Conservation (phyloP, 2,329 filamentous ascomycete genomes). For the Trichoderma sp. region DNA sequence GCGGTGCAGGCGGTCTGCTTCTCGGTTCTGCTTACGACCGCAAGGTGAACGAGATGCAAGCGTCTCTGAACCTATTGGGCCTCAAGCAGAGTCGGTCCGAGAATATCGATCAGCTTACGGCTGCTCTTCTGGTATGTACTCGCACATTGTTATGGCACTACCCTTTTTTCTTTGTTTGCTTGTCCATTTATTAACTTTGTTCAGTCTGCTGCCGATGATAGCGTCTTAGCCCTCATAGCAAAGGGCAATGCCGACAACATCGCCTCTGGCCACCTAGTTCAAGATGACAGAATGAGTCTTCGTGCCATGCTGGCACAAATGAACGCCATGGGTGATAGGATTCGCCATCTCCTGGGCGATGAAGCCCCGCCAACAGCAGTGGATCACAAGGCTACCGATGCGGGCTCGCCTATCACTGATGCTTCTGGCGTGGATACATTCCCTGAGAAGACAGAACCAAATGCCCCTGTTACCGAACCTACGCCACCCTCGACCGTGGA, state of each 20-base stretch:
- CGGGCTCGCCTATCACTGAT: slow-evolving; percentile 32
- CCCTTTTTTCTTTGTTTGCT: background rate
- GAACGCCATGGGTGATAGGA: slow-evolving; percentile 46
- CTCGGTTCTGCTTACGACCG: slow-evolving; percentile 43
- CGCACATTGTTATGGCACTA: background rate
- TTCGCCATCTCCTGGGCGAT: slow-evolving; percentile 44
- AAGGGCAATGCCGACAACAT: slow-evolving; percentile 48
- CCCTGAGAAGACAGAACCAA: slow-evolving; percentile 35
- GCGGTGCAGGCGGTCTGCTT: slow-evolving; percentile 27
- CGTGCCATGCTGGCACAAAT: slow-evolving; percentile 51
- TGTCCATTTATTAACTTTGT: slow-evolving; percentile 16
- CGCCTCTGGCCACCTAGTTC: slow-evolving; percentile 41
- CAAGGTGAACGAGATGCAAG: slow-evolving; percentile 64
- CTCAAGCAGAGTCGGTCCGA: slow-evolving; percentile 54
- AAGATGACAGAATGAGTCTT: slow-evolving; percentile 47
- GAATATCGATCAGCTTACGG: slow-evolving; percentile 55
- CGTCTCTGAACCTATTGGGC: slow-evolving; percentile 63
- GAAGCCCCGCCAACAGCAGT: slow-evolving; percentile 27
- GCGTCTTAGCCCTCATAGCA: slow-evolving; percentile 52
- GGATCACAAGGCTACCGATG: slow-evolving; percentile 27
- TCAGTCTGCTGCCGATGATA: slow-evolving; percentile 48
- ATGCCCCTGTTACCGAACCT: slow-evolving; percentile 39
- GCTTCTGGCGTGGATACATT: slow-evolving; percentile 23
- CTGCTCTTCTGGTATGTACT: slow-evolving; percentile 62
- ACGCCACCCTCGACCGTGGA: slow-evolving; percentile 45